These are phyloP conservation scores for Larix sibirica DNA, from an alignment of 83 land plant species.

Conservation along the genomic window DNA sequence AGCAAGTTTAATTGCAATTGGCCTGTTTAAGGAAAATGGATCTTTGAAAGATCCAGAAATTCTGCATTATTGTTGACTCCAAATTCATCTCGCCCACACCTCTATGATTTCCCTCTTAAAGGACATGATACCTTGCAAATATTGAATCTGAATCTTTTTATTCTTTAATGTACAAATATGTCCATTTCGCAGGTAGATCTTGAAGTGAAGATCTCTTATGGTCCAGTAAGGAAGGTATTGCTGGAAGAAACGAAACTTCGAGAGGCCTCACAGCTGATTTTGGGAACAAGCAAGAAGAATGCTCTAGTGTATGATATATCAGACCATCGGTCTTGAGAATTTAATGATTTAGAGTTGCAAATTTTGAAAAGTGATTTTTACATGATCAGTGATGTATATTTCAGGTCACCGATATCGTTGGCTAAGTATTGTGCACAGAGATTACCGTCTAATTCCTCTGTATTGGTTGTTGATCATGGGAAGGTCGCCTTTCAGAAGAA, in stretches of 20 bases:
- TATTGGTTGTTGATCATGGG: conserved; percentile 77
- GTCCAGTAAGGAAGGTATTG: conserved; percentile 45
- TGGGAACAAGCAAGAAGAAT: conserved; percentile 40
- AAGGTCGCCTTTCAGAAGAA: conserved; percentile 59
- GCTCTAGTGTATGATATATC: conserved; percentile 28
- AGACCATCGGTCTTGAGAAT: not conserved
- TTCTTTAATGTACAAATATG: too few species aligned
- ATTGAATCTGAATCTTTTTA: too few species aligned
- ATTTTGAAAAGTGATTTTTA: not conserved
- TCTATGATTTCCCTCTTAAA: too few species aligned
- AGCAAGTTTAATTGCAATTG: too few species aligned
- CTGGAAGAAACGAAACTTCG: conserved; percentile 44
- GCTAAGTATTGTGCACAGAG: conserved; percentile 84
- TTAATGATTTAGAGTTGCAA: not conserved
- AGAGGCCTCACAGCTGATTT: conserved; percentile 32
- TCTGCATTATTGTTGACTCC: too few species aligned
- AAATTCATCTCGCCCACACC: too few species aligned
- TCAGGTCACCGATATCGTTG: conserved; percentile 51
- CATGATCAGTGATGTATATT: not conserved
- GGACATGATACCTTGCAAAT: too few species aligned
- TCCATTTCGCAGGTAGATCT: conserved; percentile 52
- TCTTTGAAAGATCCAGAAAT: too few species aligned
- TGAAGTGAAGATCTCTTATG: conserved; percentile 63
- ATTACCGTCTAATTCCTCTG: conserved; percentile 56
- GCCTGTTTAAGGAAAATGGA: too few species aligned